Evolutionary conservation across 1,284 basidiomycete genomes (phyloP), one percentile per base, ranked within the genome.

Genomic region (Cutaneotrichosporon cutaneum): DNA sequence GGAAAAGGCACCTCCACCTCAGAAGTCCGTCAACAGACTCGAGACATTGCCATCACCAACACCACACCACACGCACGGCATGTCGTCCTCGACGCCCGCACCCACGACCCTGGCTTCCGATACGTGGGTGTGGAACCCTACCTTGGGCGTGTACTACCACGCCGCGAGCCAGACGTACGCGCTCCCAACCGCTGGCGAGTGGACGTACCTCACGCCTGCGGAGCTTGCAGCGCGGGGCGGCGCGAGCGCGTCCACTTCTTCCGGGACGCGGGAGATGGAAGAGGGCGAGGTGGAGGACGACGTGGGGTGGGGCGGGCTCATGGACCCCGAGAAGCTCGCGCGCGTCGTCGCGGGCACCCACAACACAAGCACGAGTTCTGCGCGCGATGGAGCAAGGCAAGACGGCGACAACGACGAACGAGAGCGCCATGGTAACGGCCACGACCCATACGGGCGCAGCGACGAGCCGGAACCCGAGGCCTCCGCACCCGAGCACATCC

Each of bases 251-350:
- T 24, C 21, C 14, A 24, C 45, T 18, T 2, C 6, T 16, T n/a
- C 26, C 4, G 48, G 8, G 26, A 10, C 48, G 48, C 16, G 53
- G 5, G 56, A 54, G 33, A 61, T 55, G 36, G 76, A 78, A 53
- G 75, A 77, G 39, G 76, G 76, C 4, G 74, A 78, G 63, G 62
- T 78, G 16, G 71, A 74, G 30, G 75, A 78, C 50, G 72, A 78
- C 63, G 74, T 76, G 2, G 76, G 76, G 0, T 78, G 76, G 76
- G 76, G 76, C 30, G 76, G 68, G 16, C 61, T 78, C 52, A 78
- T 78, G 75, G 74, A 74, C 24, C 70, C 71, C 39, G 71, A 73
- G 10, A 56, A 74, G 56, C 61, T 75, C 5, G 68, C 68, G 52
- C 48, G 60, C 11, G 68, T 71, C n/a, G 56, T 68, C 18, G 59